phyloP scores from a whole-genome alignment of 164 flowering plant species.

The Macadamia integrifolia region DNA sequence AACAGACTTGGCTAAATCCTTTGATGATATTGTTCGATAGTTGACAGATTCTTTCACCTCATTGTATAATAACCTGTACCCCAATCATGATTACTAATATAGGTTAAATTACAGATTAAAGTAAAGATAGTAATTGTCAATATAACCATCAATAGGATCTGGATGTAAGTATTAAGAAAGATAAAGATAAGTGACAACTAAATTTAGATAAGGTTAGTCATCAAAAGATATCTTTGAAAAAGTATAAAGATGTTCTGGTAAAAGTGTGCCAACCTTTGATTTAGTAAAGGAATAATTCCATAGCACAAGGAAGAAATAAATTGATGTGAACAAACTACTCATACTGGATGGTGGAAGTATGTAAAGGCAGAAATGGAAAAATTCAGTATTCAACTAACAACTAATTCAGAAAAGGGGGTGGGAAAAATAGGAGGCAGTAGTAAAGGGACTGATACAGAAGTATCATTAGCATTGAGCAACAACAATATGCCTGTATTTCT shows the following conservation, averaged over 20 bases:
- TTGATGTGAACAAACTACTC: too few relatives aligned
- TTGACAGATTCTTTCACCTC: conserved; percentile 39
- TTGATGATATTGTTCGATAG: conserved; percentile 60
- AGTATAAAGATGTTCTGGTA: background rate
- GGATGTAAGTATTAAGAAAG: background rate
- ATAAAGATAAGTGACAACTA: background rate
- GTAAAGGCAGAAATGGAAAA: too few relatives aligned
- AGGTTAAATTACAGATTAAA: background rate
- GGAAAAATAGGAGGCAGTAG: too few relatives aligned
- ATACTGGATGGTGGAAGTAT: too few relatives aligned
- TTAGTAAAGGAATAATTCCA: background rate
- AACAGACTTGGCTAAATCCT: conserved; percentile 60
- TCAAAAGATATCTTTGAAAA: background rate
- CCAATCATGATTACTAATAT: background rate
- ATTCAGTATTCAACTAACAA: too few relatives aligned
- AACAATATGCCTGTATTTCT: too few relatives aligned
- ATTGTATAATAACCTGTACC: conserved; percentile 18
- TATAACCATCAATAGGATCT: background rate
- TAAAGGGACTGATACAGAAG: too few relatives aligned
- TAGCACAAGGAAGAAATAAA: too few relatives aligned
- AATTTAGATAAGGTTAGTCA: background rate
- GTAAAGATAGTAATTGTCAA: background rate
- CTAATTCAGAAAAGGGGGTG: too few relatives aligned
- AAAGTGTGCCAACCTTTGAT: background rate
- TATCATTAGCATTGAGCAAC: too few relatives aligned